Base-by-base conservation (phyloP, 2,329 filamentous ascomycete genomes). In the Aspergillus fructus region DNA sequence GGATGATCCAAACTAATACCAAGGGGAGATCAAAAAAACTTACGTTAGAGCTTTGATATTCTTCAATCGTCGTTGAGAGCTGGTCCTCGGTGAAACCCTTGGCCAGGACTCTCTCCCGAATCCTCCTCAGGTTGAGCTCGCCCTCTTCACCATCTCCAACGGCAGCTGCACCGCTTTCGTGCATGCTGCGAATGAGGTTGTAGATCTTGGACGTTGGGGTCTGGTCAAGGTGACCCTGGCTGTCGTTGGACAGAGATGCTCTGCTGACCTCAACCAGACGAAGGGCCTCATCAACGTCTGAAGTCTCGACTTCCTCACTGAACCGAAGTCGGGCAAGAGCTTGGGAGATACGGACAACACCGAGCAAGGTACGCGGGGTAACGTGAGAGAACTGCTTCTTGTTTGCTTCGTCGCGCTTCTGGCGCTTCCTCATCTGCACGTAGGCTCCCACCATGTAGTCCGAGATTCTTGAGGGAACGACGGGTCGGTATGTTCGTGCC, bases 371-470 rank as follows among this genome's bases (percentile, higher is more conserved):
- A 82, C 94, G 90, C 1, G 93, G 90, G 2, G 93, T 96, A 17
- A 93, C 96, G 77, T 99, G 91, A 2, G 91, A 89, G 74, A 97
- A 97, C 66, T 93, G 91, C 76, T 93, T 91, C 78, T 93, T 93
- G 71, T 86, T 88, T 74, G 89, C 90, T 78, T 97, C 94, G 61
- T 96, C 93, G 57, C 89, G 87, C 74, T 93, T 92, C 75, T 97
- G 92, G 70, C 93, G 86, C 68, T 96, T 91, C 53, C 94, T 89
- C 82, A 99, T 89, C 60, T 91, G 89, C 33, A 99, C 94, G 71
- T 99, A 99, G 0, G 93, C 96, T 72, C 93, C 94, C 54, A 96
- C 90, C 81, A 99, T 91, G 79, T 99, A 99, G 72, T 99, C 94
- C 0, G 91, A 93, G 3, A 97, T 91, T 6, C 84, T 82, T 68